Percentiles rank a stretch among this genome's conserved stretches.
Evolutionary conservation across 192 early-diverging fungal species (phyloP).

Genomic region (Pilobolus umbonatus): DNA sequence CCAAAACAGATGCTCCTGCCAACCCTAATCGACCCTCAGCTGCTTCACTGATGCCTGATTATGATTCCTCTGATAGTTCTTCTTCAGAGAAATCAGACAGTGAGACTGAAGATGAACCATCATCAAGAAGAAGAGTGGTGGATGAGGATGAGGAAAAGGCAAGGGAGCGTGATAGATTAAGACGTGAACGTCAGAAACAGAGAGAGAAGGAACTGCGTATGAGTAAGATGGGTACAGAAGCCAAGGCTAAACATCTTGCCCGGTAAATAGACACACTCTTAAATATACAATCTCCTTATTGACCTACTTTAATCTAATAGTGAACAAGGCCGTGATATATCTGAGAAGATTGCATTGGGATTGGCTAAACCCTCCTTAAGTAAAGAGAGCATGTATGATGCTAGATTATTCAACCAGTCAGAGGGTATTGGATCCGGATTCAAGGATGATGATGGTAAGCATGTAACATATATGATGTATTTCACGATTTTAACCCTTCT

Average conservation of each 20-base stretch:
- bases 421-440: constrained; percentile 84
- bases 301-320: constrained; percentile 32
- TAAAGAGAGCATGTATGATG: constrained; percentile 91
- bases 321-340: constrained; percentile 86
- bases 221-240: constrained; percentile 83
- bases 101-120: constrained; percentile 39
- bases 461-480: neutral
- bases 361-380: constrained; percentile 86
- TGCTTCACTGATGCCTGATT: constrained; percentile 32
- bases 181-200: constrained; percentile 78
- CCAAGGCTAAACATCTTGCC: constrained; percentile 72
- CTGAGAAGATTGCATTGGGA: constrained; percentile 97
- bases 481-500: neutral
- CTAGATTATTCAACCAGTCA: constrained; percentile 90
- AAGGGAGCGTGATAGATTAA: constrained; percentile 80
- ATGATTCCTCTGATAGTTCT: constrained; percentile 28
- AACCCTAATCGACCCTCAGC: constrained; percentile 27
- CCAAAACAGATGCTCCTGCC: constrained; percentile 3
- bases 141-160: constrained; percentile 59
- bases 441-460: constrained; percentile 73
- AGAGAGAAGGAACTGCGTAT: constrained; percentile 83
- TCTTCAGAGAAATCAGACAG: constrained; percentile 21
- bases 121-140: constrained; percentile 39
- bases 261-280: constrained; percentile 34
- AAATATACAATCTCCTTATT: neutral